phyloP scores from a whole-genome alignment of 2,329 filamentous ascomycete genomes.

The Botrytis squamosa region DNA sequence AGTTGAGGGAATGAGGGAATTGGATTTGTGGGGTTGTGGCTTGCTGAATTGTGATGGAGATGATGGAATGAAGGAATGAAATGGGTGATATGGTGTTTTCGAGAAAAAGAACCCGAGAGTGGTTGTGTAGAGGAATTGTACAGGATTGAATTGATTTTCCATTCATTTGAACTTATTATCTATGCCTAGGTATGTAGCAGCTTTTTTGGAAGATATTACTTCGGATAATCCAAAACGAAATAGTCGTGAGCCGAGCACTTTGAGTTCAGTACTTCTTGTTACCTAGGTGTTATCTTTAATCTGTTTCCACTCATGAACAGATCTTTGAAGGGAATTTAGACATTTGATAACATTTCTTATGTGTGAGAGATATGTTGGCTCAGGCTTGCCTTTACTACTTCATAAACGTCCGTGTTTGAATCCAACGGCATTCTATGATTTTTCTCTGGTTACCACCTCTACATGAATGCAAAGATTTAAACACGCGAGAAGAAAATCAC shows the following conservation, averaged over 20 bases:
- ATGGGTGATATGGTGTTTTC: background rate
- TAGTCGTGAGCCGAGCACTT: background rate
- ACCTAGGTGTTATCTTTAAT: background rate
- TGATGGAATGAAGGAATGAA: background rate
- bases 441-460: slow-evolving; percentile 39
- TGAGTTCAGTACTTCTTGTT: background rate
- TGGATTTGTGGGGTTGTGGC: background rate
- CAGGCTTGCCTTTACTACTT: slow-evolving; percentile 62
- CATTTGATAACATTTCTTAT: background rate
- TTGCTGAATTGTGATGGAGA: background rate
- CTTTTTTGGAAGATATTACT: background rate
- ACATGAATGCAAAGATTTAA: slow-evolving; percentile 49
- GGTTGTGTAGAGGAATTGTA: background rate
- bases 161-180: background rate
- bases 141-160: background rate
- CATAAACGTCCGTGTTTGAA: slow-evolving; percentile 32
- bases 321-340: background rate
- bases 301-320: background rate
- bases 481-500: slow-evolving; percentile 21
- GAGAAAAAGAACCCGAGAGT: background rate
- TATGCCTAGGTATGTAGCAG: background rate
- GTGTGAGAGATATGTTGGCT: slow-evolving; percentile 42
- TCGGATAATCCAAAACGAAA: background rate
- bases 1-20: background rate
- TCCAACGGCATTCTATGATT: slow-evolving; percentile 33